Conservation (phyloP, 208 protist species). For the Acanthamoeba sp. region DNA sequence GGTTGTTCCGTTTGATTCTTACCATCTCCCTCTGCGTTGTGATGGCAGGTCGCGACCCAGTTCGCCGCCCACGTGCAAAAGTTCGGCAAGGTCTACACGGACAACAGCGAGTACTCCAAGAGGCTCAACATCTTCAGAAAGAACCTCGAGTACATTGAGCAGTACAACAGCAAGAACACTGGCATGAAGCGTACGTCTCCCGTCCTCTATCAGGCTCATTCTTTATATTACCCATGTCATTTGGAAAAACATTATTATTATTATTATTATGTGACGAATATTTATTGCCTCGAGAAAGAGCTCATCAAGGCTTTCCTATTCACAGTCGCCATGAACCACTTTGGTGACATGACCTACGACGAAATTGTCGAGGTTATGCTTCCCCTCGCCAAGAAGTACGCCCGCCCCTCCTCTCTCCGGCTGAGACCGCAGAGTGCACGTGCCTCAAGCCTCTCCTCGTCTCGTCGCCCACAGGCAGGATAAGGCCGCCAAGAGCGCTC, state of each 20-base stretch:
- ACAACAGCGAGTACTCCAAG: conserved; percentile 11
- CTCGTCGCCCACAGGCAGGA: not conserved
- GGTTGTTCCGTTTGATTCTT: too few species aligned
- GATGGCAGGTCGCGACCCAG: not conserved
- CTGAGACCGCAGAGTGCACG: too few species aligned
- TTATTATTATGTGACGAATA: too few species aligned
- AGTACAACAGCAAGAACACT: conserved; percentile 61
- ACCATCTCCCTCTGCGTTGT: too few species aligned
- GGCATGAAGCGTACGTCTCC: conserved; percentile 52
- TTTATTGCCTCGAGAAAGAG: too few species aligned
- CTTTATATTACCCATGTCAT: too few species aligned
- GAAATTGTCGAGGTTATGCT: conserved; percentile 74
- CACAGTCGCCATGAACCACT: conserved; percentile 81
- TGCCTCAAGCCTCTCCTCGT: too few species aligned
- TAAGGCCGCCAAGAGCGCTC: not conserved
- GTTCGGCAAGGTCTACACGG: conserved; percentile 55
- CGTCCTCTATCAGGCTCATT: too few species aligned
- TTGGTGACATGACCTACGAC: conserved; percentile 80
- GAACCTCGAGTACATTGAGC: conserved; percentile 34
- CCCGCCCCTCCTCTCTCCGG: not conserved
- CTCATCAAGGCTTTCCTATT: too few species aligned
- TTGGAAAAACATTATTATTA: too few species aligned
- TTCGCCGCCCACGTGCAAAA: conserved; percentile 44
- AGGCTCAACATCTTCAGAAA: conserved; percentile 60
- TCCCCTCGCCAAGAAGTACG: not conserved